Evolutionary conservation across 164 flowering plant genomes (phyloP), one percentile per base, ranked within the genome.

Genomic region (Platanus orientalis): DNA sequence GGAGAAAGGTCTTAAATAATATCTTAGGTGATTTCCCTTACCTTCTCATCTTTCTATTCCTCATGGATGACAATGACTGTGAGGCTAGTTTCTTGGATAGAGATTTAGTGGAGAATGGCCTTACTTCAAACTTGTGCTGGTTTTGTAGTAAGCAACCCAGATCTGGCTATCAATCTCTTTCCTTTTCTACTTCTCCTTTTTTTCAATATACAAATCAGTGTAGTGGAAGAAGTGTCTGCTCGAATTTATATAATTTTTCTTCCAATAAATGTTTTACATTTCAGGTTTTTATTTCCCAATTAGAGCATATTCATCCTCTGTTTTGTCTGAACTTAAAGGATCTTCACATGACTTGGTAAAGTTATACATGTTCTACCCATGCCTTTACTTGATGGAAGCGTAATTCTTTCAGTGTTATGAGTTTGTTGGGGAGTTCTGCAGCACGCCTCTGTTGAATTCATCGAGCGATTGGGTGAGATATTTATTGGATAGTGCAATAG

Each of bases 291-390:
- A 89, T 84, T 63, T 94, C 58, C 98, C 98, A 26, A 89, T 94
- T 55, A 81, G 97, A 67, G 70, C 78, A 34, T 97, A 94, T 71
- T 94, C 98, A 42, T 91, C 92, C 25, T 57, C 85, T 45, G 80
- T 91, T 54, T 72, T 94, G 69, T 77, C 83, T 64, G 97, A 91
- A 71, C 71, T 94, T 36, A 89, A 80, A 80, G 81, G 74, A 67
- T 84, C 98, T 17, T 87, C 98, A 9, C 97, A 94, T 76, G 97
- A 91, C 75, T 80, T 91, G 96, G 98, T 94, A 81, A 75, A 76
- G n/a, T 40, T 34, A 6, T 26, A 28, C 28, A 34, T 58, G 1
- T 36, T 14, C 42, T 7, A 7, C 42, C 9, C 42, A 36, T 36
- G 42, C 4, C 10, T 9, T 32, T 32, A 9, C 39, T 36, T 36